Evolutionary conservation across 2,329 filamentous ascomycete species (phyloP), one percentile per base, ranked within the genome.

Genomic region (Trichophyton rubrum): DNA sequence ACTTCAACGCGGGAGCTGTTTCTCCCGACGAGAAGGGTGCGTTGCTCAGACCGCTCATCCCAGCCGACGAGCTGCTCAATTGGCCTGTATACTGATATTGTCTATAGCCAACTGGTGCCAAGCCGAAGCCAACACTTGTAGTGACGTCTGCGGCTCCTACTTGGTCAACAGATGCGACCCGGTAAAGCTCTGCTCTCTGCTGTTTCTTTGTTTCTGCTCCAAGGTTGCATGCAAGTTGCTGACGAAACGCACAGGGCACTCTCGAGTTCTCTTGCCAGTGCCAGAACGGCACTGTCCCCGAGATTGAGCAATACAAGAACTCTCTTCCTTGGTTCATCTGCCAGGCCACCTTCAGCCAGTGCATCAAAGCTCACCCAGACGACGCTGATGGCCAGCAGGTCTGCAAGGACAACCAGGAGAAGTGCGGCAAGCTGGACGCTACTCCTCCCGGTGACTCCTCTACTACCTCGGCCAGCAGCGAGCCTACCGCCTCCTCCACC

Each of bases 241-340:
- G 47, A 51, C 27, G 20, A 15, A 43, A 59, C 65, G 9, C 64
- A 58, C 67, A 82, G 81, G 64, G 61, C 51, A 74, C 75, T 17
- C 76, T 87, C 62, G 71, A 70, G 38, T 86, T 77, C 75, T 75
- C 68, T 61, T 87, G 85, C 73, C 74, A 75, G 58, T 87, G 85
- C 76, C 64, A 68, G 64, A 80, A 84, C 69, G 79, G 78, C 65
- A 79, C 76, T 47, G 69, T 71, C 6, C 82, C 82, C 65, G 78
- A 84, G 68, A 77, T 85, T 66, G 70, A 74, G 62, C 73, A 76
- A 66, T 87, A 85, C 73, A 66, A 72, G 59, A 74, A 81, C 71
- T 83, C 82, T 24, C 74, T 87, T 56, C 83, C 83, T 47, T 82
- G 77, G 72, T 84, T 77, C 71, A 77, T 83, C 71, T 87, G 84